A percentile compares a stretch with the other conserved stretches of the same genome.
Conservation (phyloP, 2,329 filamentous ascomycete genomes). For the Cladobotryum mycophilum region DNA sequence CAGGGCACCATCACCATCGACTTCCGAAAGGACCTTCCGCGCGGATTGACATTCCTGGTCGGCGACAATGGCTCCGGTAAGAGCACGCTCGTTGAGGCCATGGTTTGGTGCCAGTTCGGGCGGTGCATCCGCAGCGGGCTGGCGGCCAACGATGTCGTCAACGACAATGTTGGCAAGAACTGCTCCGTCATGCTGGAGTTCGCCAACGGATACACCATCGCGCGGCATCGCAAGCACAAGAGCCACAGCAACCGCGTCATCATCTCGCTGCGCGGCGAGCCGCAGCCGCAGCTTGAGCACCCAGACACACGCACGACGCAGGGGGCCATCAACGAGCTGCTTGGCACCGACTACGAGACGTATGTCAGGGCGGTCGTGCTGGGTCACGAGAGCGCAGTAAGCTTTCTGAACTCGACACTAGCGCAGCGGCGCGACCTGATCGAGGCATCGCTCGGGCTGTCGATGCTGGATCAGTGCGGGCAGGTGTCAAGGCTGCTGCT, state of each 20-base stretch:
- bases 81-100: constrained; percentile 15
- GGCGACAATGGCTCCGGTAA: constrained; percentile 19
- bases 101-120: constrained; percentile 17
- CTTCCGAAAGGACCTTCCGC: constrained; percentile 12
- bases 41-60: constrained; percentile 14
- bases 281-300: constrained; percentile 12
- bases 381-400: constrained; percentile 16
- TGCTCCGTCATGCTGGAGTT: constrained; percentile 17
- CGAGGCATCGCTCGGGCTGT: constrained; percentile 16
- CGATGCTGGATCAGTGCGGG: constrained; percentile 13
- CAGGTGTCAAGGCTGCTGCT: constrained; percentile 10
- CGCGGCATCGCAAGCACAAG: constrained; percentile 16
- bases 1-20: constrained; percentile 13
- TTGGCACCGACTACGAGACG: constrained; percentile 15
- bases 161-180: constrained; percentile 14
- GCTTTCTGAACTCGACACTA: constrained; percentile 14
- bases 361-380: constrained; percentile 16
- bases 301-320: constrained; percentile 11
- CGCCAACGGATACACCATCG: constrained; percentile 16
- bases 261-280: constrained; percentile 10
- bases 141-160: constrained; percentile 14
- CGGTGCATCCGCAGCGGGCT: constrained; percentile 14
- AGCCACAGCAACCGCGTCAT: constrained; percentile 11
- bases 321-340: constrained; percentile 14
- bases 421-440: constrained; percentile 12